Evolutionary conservation across 2,329 filamentous ascomycete species (phyloP).

Genomic region (Aspergillus texensis): DNA sequence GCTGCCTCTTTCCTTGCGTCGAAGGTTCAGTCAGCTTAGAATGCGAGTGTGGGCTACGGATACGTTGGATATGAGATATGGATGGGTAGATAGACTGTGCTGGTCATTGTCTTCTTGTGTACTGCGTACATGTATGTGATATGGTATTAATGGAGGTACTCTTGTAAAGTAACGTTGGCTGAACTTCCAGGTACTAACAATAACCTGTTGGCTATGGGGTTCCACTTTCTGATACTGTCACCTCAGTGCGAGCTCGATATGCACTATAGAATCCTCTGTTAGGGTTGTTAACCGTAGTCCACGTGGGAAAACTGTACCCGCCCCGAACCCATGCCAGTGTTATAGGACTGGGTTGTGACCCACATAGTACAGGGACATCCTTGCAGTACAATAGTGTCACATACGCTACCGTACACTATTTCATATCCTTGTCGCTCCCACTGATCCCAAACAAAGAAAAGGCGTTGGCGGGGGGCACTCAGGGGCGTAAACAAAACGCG

Average conservation of each 20-base stretch:
- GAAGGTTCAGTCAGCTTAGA: slow-evolving; percentile 7
- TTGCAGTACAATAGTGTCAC: not conserved
- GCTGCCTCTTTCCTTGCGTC: slow-evolving; percentile 18
- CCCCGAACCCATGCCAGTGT: too few relatives aligned
- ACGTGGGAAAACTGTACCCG: too few relatives aligned
- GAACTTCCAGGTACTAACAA: too few relatives aligned
- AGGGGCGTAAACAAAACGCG: not conserved
- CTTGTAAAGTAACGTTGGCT: not conserved
- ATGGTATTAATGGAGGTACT: not conserved
- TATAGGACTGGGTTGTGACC: not conserved
- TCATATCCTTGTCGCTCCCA: not conserved
- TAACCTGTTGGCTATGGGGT: too few relatives aligned
- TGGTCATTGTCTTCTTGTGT: not conserved
- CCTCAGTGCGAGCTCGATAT: too few relatives aligned
- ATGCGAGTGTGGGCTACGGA: not conserved
- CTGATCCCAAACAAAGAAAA: too few relatives aligned
- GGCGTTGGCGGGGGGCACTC: too few relatives aligned
- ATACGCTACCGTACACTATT: not conserved
- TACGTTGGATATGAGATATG: not conserved
- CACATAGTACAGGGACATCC: not conserved
- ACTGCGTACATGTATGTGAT: not conserved
- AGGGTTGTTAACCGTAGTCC: too few relatives aligned
- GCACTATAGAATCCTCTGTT: too few relatives aligned
- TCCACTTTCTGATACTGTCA: too few relatives aligned
- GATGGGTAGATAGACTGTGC: slow-evolving; percentile 1